These are phyloP conservation scores for Senna siamea DNA, from an alignment of 306 rosid species.

Conservation along the genomic window DNA sequence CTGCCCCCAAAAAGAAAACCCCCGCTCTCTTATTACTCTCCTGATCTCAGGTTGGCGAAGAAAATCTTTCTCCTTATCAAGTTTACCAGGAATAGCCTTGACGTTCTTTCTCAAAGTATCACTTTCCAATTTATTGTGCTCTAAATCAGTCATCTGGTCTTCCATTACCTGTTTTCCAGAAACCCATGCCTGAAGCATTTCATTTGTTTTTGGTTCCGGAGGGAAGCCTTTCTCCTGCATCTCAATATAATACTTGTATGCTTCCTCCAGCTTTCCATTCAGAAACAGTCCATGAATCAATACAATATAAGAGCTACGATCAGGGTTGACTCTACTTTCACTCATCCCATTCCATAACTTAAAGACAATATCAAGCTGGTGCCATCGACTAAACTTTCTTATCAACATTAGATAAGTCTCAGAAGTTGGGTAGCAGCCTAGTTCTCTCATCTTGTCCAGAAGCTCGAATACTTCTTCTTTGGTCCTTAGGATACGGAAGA, in stretches of 20 bases:
- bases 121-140: slow-evolving; percentile 41
- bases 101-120: slow-evolving; percentile 39
- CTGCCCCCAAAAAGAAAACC: slow-evolving; percentile 81
- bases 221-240: slow-evolving; percentile 78
- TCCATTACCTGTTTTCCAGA: slow-evolving; percentile 54
- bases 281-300: slow-evolving; percentile 91
- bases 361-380: slow-evolving; percentile 71
- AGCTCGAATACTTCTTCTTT: slow-evolving; percentile 72
- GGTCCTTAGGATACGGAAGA: slow-evolving; percentile 62
- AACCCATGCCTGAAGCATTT: slow-evolving; percentile 85
- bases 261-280: slow-evolving; percentile 77
- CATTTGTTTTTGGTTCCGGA: slow-evolving; percentile 84
- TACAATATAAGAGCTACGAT: slow-evolving; percentile 85
- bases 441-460: slow-evolving; percentile 65
- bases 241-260: slow-evolving; percentile 71
- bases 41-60: slow-evolving; percentile 69
- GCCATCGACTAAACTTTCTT: slow-evolving; percentile 84
- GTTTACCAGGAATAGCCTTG: slow-evolving; percentile 42
- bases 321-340: slow-evolving; percentile 63
- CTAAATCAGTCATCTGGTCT: slow-evolving; percentile 39
- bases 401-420: slow-evolving; percentile 91
- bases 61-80: slow-evolving; percentile 53
- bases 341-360: slow-evolving; percentile 81
- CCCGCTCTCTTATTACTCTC: slow-evolving; percentile 65
- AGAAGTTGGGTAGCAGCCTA: slow-evolving; percentile 63